Conservation (phyloP, 2,329 filamentous ascomycete genomes). For the Sclerotinia spermophila region DNA sequence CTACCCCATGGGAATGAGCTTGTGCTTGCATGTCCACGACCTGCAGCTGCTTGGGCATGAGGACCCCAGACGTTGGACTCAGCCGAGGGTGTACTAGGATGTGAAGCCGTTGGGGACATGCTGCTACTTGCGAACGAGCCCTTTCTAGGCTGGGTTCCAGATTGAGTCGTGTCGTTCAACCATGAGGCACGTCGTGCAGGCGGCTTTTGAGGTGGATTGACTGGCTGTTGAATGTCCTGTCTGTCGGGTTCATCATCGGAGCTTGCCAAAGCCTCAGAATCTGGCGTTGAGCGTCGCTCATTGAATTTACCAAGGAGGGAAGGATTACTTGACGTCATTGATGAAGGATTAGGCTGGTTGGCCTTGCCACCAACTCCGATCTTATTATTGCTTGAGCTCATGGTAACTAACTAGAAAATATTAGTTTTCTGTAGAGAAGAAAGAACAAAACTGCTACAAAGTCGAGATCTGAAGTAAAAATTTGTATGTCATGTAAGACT, state of each 20-base stretch:
- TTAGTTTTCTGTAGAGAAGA: not conserved
- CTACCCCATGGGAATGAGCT: conserved; percentile 67
- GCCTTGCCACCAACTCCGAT: conserved; percentile 41
- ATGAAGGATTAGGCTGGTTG: conserved; percentile 42
- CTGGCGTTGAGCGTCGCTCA: conserved; percentile 79
- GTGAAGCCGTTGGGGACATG: conserved; percentile 75
- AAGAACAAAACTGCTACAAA: not conserved
- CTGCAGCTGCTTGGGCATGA: conserved; percentile 44
- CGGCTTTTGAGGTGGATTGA: conserved; percentile 51
- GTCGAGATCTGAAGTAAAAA: not conserved
- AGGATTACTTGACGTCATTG: conserved; percentile 57
- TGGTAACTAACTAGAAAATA: conserved; percentile 15
- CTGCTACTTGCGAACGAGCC: conserved; percentile 72
- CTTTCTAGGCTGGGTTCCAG: conserved; percentile 60
- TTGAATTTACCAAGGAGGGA: conserved; percentile 72
- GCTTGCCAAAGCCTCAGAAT: conserved; percentile 89
- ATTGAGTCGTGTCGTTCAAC: conserved; percentile 76
- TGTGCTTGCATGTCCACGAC: conserved; percentile 43
- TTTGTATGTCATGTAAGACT: not conserved
- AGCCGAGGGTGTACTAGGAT: conserved; percentile 72
- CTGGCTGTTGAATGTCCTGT: conserved; percentile 48
- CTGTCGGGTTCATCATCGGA: conserved; percentile 86
- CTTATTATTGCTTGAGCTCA: conserved; percentile 30
- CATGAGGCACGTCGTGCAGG: conserved; percentile 72
- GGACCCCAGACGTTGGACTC: conserved; percentile 59